phyloP scores from a whole-genome alignment of 805 yeast genomes.

The Candida broadrunensis region DNA sequence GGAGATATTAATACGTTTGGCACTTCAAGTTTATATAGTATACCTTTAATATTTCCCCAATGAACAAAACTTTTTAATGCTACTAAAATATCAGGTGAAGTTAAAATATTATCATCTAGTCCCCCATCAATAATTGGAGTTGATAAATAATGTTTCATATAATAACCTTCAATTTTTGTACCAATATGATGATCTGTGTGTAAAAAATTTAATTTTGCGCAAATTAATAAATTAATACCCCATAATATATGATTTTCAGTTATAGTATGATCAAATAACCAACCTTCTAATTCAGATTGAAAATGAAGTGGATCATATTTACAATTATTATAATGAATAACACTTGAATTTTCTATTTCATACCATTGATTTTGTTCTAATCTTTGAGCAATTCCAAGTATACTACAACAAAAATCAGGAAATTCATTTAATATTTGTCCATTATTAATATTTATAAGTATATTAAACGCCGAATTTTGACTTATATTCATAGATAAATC shows the following conservation, averaged over 20 bases:
- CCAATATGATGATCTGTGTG: conserved; percentile 57
- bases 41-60: conserved; percentile 53
- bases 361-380: conserved; percentile 50
- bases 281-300: conserved; percentile 32
- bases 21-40: conserved; percentile 39
- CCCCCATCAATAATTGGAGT: conserved; percentile 18
- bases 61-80: conserved; percentile 52
- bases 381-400: conserved; percentile 49
- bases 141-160: conserved; percentile 24
- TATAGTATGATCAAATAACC: conserved; percentile 19
- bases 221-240: conserved; percentile 43
- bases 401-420: conserved; percentile 43
- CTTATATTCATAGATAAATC: conserved; percentile 29
- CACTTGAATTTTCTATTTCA: conserved; percentile 42
- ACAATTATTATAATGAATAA: conserved; percentile 32
- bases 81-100: conserved; percentile 39
- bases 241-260: conserved; percentile 32
- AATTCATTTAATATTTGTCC: conserved; percentile 34
- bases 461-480: conserved; percentile 41
- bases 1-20: conserved; percentile 33
- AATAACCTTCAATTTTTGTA: conserved; percentile 46
- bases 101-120: conserved; percentile 35
- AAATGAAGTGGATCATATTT: conserved; percentile 27
- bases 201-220: conserved; percentile 49
- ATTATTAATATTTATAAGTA: conserved; percentile 31